Conservation (phyloP, 768 basidiomycete genomes). For the Pholiota molesta region DNA sequence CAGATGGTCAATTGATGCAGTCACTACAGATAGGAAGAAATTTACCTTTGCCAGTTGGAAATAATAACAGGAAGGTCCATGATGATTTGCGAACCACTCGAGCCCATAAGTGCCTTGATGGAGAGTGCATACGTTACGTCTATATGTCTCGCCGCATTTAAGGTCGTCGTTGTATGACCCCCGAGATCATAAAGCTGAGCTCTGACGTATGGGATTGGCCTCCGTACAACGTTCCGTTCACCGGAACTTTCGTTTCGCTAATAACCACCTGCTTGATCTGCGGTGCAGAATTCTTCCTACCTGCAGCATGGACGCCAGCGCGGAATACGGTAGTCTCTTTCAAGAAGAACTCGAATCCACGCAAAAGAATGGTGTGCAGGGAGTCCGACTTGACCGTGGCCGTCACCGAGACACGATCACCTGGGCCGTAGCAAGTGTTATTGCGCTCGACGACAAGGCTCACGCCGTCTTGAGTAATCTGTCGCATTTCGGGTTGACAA, state of each 20-base stretch:
- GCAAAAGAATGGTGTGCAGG: constrained; percentile 68
- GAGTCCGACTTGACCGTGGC: constrained; percentile 76
- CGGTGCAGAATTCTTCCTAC: constrained; percentile 59
- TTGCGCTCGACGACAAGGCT: constrained; percentile 76
- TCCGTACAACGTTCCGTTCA: constrained; percentile 75
- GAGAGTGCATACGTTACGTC: constrained; percentile 81
- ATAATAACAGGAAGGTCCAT: constrained; percentile 82
- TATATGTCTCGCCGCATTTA: constrained; percentile 82
- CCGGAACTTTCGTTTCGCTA: constrained; percentile 70
- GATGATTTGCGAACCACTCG: constrained; percentile 56
- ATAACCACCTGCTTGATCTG: constrained; percentile 57
- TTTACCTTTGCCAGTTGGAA: constrained; percentile 86
- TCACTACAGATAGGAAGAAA: constrained; percentile 12
- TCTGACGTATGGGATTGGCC: constrained; percentile 76
- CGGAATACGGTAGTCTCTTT: constrained; percentile 78
- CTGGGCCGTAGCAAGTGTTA: constrained; percentile 83
- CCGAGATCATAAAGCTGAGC: constrained; percentile 67
- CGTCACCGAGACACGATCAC: constrained; percentile 74
- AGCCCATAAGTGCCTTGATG: constrained; percentile 77
- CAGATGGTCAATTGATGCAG: constrained; percentile 5
- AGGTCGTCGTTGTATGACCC: constrained; percentile 77
- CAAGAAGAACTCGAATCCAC: constrained; percentile 82
- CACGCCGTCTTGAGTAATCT: constrained; percentile 65
- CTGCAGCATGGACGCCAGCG: constrained; percentile 55
- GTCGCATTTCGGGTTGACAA: constrained; percentile 74